These are phyloP conservation scores for Xylaria grammica DNA, from an alignment of 495 filamentous ascomycete genomes.

Conservation along the genomic window DNA sequence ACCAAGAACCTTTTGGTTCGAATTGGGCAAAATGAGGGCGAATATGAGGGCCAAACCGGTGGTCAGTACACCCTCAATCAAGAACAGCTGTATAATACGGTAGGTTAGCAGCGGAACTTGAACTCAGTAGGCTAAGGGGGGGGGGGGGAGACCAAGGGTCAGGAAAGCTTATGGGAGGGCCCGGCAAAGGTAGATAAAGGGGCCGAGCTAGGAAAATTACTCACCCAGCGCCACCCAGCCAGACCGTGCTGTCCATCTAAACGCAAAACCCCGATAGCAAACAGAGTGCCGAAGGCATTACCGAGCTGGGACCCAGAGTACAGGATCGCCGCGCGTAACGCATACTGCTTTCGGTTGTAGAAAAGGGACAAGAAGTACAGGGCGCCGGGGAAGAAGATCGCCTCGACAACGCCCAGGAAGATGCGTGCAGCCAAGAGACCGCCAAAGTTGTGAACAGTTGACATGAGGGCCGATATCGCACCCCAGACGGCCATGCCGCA, in stretches of 20 bases:
- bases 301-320: constrained; percentile 57
- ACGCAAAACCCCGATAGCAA: constrained; percentile 53
- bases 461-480: constrained; percentile 58
- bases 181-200: too few relatives aligned
- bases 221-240: constrained; percentile 56
- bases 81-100: constrained; percentile 47
- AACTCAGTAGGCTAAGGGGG: too few relatives aligned
- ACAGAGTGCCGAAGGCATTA: constrained; percentile 57
- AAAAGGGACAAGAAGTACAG: constrained; percentile 68
- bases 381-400: constrained; percentile 63
- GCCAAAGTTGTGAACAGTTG: constrained; percentile 57
- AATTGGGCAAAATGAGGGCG: constrained; percentile 61
- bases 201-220: neutral
- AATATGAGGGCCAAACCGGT: constrained; percentile 55
- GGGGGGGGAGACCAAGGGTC: too few relatives aligned
- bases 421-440: constrained; percentile 56
- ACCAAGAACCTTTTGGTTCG: constrained; percentile 29
- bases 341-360: constrained; percentile 61
- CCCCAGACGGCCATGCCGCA: constrained; percentile 35
- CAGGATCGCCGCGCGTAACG: constrained; percentile 55
- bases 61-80: constrained; percentile 62
- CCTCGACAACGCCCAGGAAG: constrained; percentile 64
- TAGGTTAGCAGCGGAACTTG: constrained; percentile 10
- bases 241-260: constrained; percentile 50
- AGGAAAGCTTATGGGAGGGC: too few relatives aligned